phyloP scores from a whole-genome alignment of 495 filamentous ascomycete genomes.

The Neurospora sp. region DNA sequence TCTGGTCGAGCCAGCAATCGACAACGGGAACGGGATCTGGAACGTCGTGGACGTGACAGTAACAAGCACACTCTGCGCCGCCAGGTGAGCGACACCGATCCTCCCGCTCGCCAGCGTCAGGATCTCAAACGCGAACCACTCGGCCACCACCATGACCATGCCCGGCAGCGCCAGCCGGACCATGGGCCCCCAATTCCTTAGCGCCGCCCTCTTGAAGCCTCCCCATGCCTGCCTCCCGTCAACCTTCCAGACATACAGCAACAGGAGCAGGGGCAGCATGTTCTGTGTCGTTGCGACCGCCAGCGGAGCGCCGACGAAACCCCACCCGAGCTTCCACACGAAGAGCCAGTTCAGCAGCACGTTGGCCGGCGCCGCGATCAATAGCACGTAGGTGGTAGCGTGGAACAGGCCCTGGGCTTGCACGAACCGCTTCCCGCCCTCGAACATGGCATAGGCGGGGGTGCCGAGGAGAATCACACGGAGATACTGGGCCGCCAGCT shows the following conservation, averaged over 20 bases:
- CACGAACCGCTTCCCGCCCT: constrained; percentile 60
- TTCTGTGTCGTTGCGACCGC: constrained; percentile 79
- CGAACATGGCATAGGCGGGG: constrained; percentile 60
- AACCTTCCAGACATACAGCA: constrained; percentile 67
- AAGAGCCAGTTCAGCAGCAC: constrained; percentile 59
- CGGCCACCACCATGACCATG: constrained; percentile 85
- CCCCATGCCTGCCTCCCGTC: constrained; percentile 79
- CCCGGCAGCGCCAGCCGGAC: constrained; percentile 74
- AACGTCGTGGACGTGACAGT: constrained; percentile 47
- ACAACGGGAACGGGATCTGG: constrained; percentile 52
- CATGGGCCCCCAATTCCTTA: constrained; percentile 81
- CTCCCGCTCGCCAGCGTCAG: constrained; percentile 63
- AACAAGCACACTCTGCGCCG: constrained; percentile 50
- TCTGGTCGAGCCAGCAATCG: constrained; percentile 52
- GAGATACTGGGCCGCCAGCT: constrained; percentile 58
- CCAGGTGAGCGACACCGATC: constrained; percentile 57
- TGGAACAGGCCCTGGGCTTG: constrained; percentile 65
- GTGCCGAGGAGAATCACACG: constrained; percentile 53
- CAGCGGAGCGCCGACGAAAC: constrained; percentile 75
- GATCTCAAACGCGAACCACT: constrained; percentile 78
- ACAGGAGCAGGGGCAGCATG: constrained; percentile 63
- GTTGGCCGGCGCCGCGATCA: constrained; percentile 58
- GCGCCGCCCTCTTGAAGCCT: constrained; percentile 61
- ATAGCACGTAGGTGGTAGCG: constrained; percentile 56
- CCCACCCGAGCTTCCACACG: constrained; percentile 67